Evolutionary conservation across 345 rosid species (phyloP).

Genomic region (Ceriops zippeliana): DNA sequence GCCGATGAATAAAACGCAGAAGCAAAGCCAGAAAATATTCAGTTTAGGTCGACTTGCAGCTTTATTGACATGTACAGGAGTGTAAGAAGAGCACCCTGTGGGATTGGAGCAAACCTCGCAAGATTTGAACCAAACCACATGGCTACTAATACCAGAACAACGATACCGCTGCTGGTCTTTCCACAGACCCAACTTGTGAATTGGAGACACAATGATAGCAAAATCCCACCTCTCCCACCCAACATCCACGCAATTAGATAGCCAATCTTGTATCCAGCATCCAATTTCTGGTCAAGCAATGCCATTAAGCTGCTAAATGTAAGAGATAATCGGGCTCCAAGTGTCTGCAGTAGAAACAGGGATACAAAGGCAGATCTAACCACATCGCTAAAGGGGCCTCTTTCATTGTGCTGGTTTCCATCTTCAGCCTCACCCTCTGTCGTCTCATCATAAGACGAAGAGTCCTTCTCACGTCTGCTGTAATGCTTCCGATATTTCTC

Average conservation of each 20-base stretch:
- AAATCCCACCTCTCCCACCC: slow-evolving; percentile 71
- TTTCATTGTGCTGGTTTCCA: slow-evolving; percentile 34
- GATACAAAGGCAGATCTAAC: slow-evolving; percentile 56
- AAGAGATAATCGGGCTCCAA: slow-evolving; percentile 62
- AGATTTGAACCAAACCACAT: slow-evolving; percentile 77
- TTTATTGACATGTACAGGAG: slow-evolving; percentile 87
- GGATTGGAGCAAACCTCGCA: slow-evolving; percentile 77
- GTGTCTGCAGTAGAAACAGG: slow-evolving; percentile 47
- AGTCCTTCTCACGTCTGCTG: slow-evolving; percentile 23
- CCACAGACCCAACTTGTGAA: slow-evolving; percentile 88
- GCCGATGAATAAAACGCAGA: not conserved
- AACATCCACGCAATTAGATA: slow-evolving; percentile 68
- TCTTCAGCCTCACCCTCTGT: slow-evolving; percentile 37
- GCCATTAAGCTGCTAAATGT: slow-evolving; percentile 60
- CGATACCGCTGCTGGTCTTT: slow-evolving; percentile 78
- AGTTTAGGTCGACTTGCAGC: slow-evolving; percentile 61
- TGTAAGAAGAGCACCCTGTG: slow-evolving; percentile 76
- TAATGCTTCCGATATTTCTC: slow-evolving; percentile 42
- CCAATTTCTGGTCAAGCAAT: slow-evolving; percentile 61
- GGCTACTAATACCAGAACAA: slow-evolving; percentile 57
- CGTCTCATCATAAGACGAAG: slow-evolving; percentile 26
- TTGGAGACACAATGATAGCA: slow-evolving; percentile 63
- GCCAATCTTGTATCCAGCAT: slow-evolving; percentile 80
- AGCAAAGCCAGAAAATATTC: not conserved
- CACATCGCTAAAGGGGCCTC: slow-evolving; percentile 56